Base-by-base conservation (phyloP, 2,329 filamentous ascomycete species). In the Ophiosphaerella narmari region DNA sequence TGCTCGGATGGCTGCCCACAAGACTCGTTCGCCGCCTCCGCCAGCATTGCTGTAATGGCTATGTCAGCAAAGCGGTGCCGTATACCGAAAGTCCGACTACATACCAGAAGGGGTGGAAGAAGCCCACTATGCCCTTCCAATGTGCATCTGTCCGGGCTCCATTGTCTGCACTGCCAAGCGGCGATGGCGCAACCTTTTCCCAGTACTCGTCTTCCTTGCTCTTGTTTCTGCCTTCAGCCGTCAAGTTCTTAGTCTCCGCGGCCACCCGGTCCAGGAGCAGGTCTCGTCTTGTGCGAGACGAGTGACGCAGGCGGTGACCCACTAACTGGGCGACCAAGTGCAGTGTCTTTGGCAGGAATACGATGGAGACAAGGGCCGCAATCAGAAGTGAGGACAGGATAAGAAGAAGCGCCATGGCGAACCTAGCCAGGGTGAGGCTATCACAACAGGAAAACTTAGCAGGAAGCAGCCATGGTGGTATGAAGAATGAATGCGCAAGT, bases 41-140 rank as follows among this genome's bases (percentile, higher is more conserved):
- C 94, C 94, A 43, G 94, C 94, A 77, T 99, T 97, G 75, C 90
- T 94, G 53, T 33, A 32, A 23, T n/a, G 11, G 16, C n/a, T 24
- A 29, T 48, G 50, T 71, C 35, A 72, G 65, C 36, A 32, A 34
- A 5, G 24, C 3, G 7, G 6, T 13, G 11, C 5, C 6, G 9
- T n/a, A 24, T 4, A 24, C 13, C 5, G 24, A 24, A 23, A 24
- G 21, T 29, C 31, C 34, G 43, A 42, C 14, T 8, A 68, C 82
- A 57, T 78, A 93, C 90, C 94, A 97, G 73, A 97, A 99, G 1
- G 94, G 94, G 73, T 99, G 94, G 71, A 99, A 96, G 81, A 99
- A 97, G 39, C 91, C 94, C 55, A 97, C 85, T 45, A 97, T 86
- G 29, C 92, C 92, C 54, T 86, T 80, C 89, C 90, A 97, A 39